Evolutionary conservation across 2,329 filamentous ascomycete genomes (phyloP), one percentile per base, ranked within the genome.

Genomic region (Incumbomyces lentus): DNA sequence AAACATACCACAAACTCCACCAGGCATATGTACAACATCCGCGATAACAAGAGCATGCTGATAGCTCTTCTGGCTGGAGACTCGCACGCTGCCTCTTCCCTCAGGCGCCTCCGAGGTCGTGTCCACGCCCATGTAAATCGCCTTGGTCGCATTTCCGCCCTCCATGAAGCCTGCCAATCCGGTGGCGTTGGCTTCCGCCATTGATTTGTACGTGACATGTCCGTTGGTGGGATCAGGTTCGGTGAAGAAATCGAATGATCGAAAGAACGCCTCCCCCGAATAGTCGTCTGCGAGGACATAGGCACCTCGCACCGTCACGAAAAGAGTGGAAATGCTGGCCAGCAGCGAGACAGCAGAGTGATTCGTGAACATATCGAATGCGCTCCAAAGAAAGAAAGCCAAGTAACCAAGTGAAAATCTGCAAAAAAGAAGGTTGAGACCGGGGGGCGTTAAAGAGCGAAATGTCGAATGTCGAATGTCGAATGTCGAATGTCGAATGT

Each of bases 181-280:
- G 2, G 57, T 58, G 39, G 55, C 54, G 45, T 65, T 56, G 12
- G 68, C 68, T n/a, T 57, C 58, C 16, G 58, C 54, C 33, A 70
- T 62, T 44, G 68, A 61, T 40, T 68, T 58, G 51, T 72, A 75
- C 51, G 68, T 66, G n/a, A 75, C 71, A 52, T 68, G 73, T 17
- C 72, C 72, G 40, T 69, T 62, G 2, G 70, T 71, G 1, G 72
- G 71, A 54, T 75, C 72, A 2, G 62, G 43, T 1, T 63, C 64
- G 4, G 64, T 67, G 52, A 67, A 72, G 58, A 74, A 73, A 40
- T 69, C 63, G 56, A 75, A 75, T 46, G 68, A 64, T 37, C 68
- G 60, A 52, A 74, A 70, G 60, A 75, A 75, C 46, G 63, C 62
- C 17, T 66, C 58, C 5, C 68, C 69, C 10, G 66, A 60, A 59